phyloP scores from a whole-genome alignment of 78 protist species.

The Guillardia theta region DNA sequence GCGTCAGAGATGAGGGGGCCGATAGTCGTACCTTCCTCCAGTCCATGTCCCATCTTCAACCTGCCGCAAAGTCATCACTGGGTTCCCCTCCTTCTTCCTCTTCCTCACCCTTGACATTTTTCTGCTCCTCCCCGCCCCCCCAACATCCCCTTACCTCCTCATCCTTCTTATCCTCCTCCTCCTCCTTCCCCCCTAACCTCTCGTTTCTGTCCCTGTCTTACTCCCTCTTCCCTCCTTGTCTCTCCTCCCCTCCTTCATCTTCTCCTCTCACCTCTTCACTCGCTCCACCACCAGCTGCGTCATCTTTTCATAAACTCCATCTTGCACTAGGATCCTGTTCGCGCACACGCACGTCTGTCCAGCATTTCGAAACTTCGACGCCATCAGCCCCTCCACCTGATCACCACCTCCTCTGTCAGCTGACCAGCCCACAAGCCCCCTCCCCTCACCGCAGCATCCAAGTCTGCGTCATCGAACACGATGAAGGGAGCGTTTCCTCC shows the following conservation, averaged over 20 bases:
- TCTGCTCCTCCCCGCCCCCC: too few species aligned
- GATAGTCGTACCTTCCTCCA: neutral
- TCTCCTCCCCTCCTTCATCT: too few species aligned
- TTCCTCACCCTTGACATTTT: too few species aligned
- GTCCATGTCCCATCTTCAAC: conserved; percentile 6
- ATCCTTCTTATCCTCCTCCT: too few species aligned
- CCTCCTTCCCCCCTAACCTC: too few species aligned
- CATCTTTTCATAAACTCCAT: neutral
- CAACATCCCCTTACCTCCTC: too few species aligned
- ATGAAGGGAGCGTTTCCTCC: conserved; percentile 67
- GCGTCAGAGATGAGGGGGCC: conserved; percentile 59
- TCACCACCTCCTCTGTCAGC: too few species aligned
- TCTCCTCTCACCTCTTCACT: neutral
- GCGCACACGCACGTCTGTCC: conserved; percentile 69
- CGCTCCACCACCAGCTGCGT: neutral
- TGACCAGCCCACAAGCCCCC: neutral
- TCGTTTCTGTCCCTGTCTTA: too few species aligned
- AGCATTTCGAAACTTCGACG: conserved; percentile 57
- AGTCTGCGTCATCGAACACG: conserved; percentile 58
- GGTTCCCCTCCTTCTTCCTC: too few species aligned
- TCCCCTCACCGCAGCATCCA: conserved; percentile 52
- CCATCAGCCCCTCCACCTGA: conserved; percentile 24
- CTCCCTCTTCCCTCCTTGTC: too few species aligned
- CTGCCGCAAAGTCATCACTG: neutral
- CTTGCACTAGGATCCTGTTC: conserved; percentile 18